Conservation (phyloP, 2,329 filamentous ascomycete species). For the Elsinoe necatrix region DNA sequence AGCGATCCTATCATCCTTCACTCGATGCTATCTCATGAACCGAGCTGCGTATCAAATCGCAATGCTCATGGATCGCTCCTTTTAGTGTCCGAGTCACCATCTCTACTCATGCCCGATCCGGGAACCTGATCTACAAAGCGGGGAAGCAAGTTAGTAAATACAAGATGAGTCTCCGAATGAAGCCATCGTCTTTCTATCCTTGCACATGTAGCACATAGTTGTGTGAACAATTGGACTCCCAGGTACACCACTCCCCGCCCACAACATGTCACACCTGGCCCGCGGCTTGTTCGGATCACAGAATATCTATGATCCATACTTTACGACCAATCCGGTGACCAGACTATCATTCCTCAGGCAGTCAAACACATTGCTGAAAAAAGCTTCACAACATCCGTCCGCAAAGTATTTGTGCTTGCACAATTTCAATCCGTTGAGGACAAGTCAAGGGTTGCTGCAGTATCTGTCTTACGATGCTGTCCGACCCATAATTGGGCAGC, state of each 20-base stretch:
- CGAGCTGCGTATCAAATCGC: too few relatives aligned
- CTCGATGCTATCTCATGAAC: too few relatives aligned
- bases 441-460: conserved; percentile 16
- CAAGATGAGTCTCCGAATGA: background rate
- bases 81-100: background rate
- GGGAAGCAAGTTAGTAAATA: background rate
- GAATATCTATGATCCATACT: conserved; percentile 12
- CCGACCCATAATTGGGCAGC: conserved; percentile 18
- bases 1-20: too few relatives aligned
- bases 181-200: background rate
- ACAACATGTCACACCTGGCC: background rate
- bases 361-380: conserved; percentile 20
- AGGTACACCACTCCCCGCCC: background rate
- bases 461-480: conserved; percentile 19
- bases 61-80: too few relatives aligned
- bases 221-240: background rate
- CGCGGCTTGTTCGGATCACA: background rate
- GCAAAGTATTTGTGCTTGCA: conserved; percentile 20
- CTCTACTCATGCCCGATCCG: background rate
- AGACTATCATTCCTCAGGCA: conserved; percentile 20
- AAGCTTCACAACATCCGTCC: conserved; percentile 20
- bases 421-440: conserved; percentile 20
- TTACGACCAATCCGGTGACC: conserved; percentile 6
- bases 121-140: conserved; percentile 1
- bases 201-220: background rate